phyloP scores from a whole-genome alignment of 805 yeast species.

The Yamadazyma scolyti region DNA sequence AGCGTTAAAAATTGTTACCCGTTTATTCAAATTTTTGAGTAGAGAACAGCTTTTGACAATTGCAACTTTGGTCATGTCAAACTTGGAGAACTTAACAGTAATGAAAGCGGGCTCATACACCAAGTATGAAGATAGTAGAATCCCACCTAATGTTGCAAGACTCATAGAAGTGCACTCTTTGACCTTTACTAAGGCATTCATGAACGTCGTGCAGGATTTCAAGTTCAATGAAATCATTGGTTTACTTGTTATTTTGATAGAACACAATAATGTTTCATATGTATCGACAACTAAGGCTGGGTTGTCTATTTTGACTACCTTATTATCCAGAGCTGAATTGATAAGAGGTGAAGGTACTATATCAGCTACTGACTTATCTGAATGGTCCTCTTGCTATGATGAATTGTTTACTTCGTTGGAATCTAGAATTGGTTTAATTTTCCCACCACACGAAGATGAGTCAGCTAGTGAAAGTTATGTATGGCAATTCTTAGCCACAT shows the following conservation, averaged over 20 bases:
- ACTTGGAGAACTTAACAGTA: slow-evolving; percentile 75
- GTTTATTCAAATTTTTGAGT: slow-evolving; percentile 78
- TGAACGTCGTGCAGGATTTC: slow-evolving; percentile 78
- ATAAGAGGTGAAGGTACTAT: slow-evolving; percentile 76
- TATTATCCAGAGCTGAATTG: slow-evolving; percentile 87
- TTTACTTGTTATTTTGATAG: slow-evolving; percentile 64
- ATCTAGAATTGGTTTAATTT: slow-evolving; percentile 69
- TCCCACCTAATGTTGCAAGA: slow-evolving; percentile 52
- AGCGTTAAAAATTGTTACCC: slow-evolving; percentile 83
- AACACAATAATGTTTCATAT: slow-evolving; percentile 67
- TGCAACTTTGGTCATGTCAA: slow-evolving; percentile 73
- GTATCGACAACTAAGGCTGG: slow-evolving; percentile 75
- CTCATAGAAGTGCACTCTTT: slow-evolving; percentile 75
- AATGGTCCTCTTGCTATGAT: slow-evolving; percentile 81
- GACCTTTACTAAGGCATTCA: slow-evolving; percentile 79
- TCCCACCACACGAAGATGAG: slow-evolving; percentile 65
- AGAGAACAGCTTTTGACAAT: slow-evolving; percentile 74
- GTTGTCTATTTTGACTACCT: slow-evolving; percentile 80
- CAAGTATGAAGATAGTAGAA: slow-evolving; percentile 46
- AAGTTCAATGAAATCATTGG: slow-evolving; percentile 76
- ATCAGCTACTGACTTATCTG: slow-evolving; percentile 53
- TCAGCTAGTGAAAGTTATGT: slow-evolving; percentile 58
- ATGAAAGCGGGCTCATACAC: slow-evolving; percentile 77
- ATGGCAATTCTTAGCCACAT: slow-evolving; percentile 95
- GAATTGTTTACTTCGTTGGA: slow-evolving; percentile 75